A percentile compares a stretch with the other conserved stretches of the same genome.
These are phyloP conservation scores for Gremmenia infestans DNA, from an alignment of 2,329 filamentous ascomycete species.

Conservation along the genomic window DNA sequence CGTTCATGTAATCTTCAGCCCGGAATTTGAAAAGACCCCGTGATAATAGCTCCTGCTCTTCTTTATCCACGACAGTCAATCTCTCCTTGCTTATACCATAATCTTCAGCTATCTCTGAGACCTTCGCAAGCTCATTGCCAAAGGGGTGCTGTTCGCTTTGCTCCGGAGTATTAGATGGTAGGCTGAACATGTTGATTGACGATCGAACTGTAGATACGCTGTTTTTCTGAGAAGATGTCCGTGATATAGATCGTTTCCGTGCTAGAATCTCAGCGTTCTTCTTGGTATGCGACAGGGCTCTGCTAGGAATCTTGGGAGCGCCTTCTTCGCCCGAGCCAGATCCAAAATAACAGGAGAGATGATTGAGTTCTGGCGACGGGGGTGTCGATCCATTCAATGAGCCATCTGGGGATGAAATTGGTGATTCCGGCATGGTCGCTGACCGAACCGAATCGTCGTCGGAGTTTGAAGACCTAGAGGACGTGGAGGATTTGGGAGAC, in stretches of 20 bases:
- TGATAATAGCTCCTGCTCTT: constrained; percentile 63
- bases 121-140: constrained; percentile 82
- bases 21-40: constrained; percentile 69
- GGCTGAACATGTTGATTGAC: constrained; percentile 35
- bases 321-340: constrained; percentile 37
- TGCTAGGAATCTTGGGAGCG: constrained; percentile 64
- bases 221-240: constrained; percentile 53
- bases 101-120: constrained; percentile 90
- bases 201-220: constrained; percentile 54
- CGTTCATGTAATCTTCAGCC: constrained; percentile 77
- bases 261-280: constrained; percentile 73
- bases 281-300: constrained; percentile 85
- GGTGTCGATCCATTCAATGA: constrained; percentile 38
- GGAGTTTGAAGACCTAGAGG: constrained; percentile 44
- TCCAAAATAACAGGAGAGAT: constrained; percentile 63
- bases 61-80: constrained; percentile 62
- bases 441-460: constrained; percentile 69
- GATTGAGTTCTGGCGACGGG: constrained; percentile 56
- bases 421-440: constrained; percentile 37
- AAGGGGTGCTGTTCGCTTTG: constrained; percentile 63
- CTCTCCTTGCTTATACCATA: constrained; percentile 56
- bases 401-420: constrained; percentile 40
- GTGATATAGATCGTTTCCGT: constrained; percentile 60
- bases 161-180: constrained; percentile 32
- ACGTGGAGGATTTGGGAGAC: constrained; percentile 13